Evolutionary conservation across 768 basidiomycete genomes (phyloP), one percentile per base, ranked within the genome.

Genomic region (Candolleomyces efflorescens): DNA sequence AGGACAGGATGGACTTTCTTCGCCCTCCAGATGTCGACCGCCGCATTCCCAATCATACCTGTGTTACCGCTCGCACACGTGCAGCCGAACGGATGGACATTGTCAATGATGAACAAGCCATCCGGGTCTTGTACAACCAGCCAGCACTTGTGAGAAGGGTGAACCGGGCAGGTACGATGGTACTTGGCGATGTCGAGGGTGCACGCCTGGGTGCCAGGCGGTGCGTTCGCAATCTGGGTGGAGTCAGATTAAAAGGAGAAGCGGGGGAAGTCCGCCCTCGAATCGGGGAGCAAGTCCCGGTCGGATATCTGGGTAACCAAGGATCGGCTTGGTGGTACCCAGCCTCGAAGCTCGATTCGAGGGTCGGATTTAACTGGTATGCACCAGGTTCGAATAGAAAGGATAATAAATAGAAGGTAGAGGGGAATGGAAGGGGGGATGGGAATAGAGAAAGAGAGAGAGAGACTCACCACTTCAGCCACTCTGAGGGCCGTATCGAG

Each of bases 111-210:
- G 41, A 71, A 71, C 3, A 64, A 18, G 0, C 65, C 64, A 0
- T 56, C 24, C 0, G 10, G 53, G 2, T 65, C 70, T 44, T 68
- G 63, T 5, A 73, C 45, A 0, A 74, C 70, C 2, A 76, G 62
- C 68, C 69, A 74, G 0, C 49, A 46, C 43, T 76, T 78, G 59
- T 75, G 70, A 0, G 62, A 56, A 0, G 73, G 71, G 1, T 55
- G 51, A 2, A 73, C 67, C 0, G 74, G 71, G 23, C 69, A 69
- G 0, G 71, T 75, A 0, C 71, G 56, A 56, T 75, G 73, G 38
- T 72, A 74, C 46, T 70, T 71, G 4, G 61, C 63, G 26, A 75
- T 72, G 60, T 76, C 71, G 0, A 67, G 47, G 0, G 64, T 69
- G 39, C 67, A 67, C 0, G 66, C 74, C 50, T 74, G 66, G 0